Evolutionary conservation across 176 grass and related monocot species (phyloP).

Genomic region (Pharus latifolius): DNA sequence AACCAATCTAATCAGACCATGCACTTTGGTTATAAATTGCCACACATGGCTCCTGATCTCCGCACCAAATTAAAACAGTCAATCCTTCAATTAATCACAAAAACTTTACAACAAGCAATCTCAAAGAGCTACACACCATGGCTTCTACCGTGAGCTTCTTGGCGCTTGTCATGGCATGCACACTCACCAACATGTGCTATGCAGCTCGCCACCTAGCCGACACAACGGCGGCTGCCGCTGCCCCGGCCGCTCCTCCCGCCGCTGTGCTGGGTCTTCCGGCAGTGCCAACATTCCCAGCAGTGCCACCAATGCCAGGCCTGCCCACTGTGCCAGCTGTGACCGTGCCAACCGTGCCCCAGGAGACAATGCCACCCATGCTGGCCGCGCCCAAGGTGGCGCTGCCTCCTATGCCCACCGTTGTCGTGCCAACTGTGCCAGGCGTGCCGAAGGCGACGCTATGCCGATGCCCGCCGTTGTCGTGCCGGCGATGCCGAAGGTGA

Average conservation of each 20-base stretch:
- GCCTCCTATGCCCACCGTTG: background rate
- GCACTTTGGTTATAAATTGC: background rate
- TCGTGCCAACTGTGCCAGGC: background rate
- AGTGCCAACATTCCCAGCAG: background rate
- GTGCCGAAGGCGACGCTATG: background rate
- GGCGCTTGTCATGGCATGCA: background rate
- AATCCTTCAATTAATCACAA: background rate
- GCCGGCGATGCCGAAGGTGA: background rate
- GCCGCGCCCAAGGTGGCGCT: background rate
- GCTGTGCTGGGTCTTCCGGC: background rate
- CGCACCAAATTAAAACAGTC: background rate
- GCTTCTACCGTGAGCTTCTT: background rate
- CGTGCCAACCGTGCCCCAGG: background rate
- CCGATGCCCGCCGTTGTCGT: background rate
- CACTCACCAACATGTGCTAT: background rate
- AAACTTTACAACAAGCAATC: background rate
- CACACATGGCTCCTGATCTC: background rate
- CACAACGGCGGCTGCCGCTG: background rate
- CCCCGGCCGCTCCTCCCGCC: background rate
- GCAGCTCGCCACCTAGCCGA: background rate
- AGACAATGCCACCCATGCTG: background rate
- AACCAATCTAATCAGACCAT: background rate
- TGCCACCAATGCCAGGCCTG: background rate
- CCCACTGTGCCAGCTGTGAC: background rate
- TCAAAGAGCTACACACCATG: background rate